Conservation (phyloP, 2,329 filamentous ascomycete genomes). For the Blastomyces silverae region DNA sequence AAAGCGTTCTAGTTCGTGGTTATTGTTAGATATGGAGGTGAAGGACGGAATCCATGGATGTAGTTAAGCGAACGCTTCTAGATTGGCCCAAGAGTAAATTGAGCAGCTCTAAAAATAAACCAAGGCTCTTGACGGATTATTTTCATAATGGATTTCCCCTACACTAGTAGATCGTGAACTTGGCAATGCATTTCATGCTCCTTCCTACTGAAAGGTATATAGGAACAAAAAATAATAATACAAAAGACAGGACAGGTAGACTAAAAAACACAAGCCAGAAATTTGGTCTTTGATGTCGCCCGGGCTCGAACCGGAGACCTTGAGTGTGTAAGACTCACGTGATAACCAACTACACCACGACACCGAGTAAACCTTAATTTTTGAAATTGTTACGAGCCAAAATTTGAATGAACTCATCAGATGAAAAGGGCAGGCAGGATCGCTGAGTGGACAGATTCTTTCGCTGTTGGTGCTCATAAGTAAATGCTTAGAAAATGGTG, state of each 20-base stretch:
- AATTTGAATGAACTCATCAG: no score
- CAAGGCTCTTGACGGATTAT: no score
- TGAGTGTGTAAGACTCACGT: constrained; percentile 7
- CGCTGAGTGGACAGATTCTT: no score
- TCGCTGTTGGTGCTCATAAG: no score
- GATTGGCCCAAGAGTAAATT: background rate
- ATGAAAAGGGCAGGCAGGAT: no score
- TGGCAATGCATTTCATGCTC: no score
- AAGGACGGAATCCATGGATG: background rate
- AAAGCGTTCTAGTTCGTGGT: background rate
- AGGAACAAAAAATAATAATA: background rate
- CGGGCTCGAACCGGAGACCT: constrained; percentile 3
- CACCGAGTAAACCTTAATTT: constrained; percentile 1
- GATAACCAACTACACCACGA: constrained; percentile 10
- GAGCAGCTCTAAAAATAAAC: background rate
- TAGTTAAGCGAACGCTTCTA: no score
- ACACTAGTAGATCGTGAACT: no score
- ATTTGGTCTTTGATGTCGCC: background rate
- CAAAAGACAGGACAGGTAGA: background rate
- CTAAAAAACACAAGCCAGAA: background rate
- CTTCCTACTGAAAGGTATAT: background rate
- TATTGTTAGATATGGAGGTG: background rate
- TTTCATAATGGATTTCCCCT: no score
- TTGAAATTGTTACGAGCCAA: background rate
- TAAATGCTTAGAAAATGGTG: no score